Conservation (phyloP, 768 basidiomycete species). For the Lactarius trivialis region DNA sequence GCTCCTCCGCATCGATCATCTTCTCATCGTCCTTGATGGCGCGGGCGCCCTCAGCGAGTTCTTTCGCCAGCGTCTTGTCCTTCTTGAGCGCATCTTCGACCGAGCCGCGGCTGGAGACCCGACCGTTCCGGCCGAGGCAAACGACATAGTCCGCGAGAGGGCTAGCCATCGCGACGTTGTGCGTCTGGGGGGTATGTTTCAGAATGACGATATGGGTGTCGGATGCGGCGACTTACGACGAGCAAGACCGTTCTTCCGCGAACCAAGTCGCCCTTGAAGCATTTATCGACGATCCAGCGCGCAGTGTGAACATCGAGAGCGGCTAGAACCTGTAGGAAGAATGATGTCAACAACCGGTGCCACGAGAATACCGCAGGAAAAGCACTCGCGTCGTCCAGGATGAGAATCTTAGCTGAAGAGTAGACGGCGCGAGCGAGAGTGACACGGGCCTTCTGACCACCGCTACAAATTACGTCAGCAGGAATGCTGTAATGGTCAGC, state of each 20-base stretch:
- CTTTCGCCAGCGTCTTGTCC: conserved; percentile 31
- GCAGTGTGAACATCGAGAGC: conserved; percentile 50
- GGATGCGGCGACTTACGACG: conserved; percentile 36
- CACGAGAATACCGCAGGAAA: neutral
- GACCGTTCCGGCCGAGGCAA: conserved; percentile 48
- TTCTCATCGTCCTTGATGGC: conserved; percentile 28
- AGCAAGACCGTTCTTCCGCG: conserved; percentile 46
- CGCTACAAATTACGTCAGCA: conserved; percentile 27
- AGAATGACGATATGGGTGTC: neutral
- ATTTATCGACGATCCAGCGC: conserved; percentile 44
- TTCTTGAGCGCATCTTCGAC: conserved; percentile 41
- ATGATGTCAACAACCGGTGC: neutral
- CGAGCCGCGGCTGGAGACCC: conserved; percentile 42
- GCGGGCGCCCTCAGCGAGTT: conserved; percentile 25
- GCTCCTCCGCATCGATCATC: conserved; percentile 24
- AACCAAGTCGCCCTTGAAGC: conserved; percentile 43
- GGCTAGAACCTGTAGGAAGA: conserved; percentile 34
- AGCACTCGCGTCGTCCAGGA: conserved; percentile 61
- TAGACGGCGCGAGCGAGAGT: conserved; percentile 56
- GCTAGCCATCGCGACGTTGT: conserved; percentile 46
- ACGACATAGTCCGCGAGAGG: conserved; percentile 54
- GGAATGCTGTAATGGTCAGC: neutral
- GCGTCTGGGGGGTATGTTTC: conserved; percentile 34
- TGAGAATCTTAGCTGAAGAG: conserved; percentile 50
- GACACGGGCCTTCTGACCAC: conserved; percentile 55